Percentiles rank a stretch among this genome's conserved stretches.
phyloP scores from a whole-genome alignment of 2,329 filamentous ascomycete genomes.

The Colletotrichum coccodes region DNA sequence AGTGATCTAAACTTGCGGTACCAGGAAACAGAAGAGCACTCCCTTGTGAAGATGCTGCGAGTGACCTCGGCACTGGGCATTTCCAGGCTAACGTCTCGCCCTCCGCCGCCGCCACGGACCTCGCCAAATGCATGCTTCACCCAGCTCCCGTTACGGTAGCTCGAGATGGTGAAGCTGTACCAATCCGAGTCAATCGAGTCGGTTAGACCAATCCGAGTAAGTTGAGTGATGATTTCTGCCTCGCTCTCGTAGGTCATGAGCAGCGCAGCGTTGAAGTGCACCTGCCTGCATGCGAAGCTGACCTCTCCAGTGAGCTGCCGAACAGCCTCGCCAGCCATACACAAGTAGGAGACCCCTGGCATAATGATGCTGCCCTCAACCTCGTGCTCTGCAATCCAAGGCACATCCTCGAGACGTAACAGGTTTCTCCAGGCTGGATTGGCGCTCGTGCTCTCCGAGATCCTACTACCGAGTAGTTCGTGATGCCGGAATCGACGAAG shows the following conservation, averaged over 20 bases:
- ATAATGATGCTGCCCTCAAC: neutral
- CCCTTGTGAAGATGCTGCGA: neutral
- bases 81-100: neutral
- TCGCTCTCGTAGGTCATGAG: conserved; percentile 11
- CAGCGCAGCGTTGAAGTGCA: conserved; percentile 10
- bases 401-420: conserved; percentile 12
- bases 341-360: conserved; percentile 1
- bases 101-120: neutral
- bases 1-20: conserved; percentile 23
- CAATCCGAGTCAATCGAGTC: conserved; percentile 12
- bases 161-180: conserved; percentile 23
- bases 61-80: neutral
- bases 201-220: neutral
- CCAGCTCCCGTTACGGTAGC: conserved; percentile 4
- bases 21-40: conserved; percentile 3
- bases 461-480: conserved; percentile 14
- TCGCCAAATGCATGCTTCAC: conserved; percentile 14
- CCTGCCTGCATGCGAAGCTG: conserved; percentile 17
- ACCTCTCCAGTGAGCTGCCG: conserved; percentile 3
- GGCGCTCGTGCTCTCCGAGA: neutral
- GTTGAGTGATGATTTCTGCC: conserved; percentile 17
- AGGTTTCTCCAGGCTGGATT: conserved; percentile 7
- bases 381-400: conserved; percentile 10
- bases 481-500: conserved; percentile 5
- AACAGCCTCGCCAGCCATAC: conserved; percentile 18